phyloP scores from a whole-genome alignment of 345 rosid genomes.

The Hibiscus mutabilis region DNA sequence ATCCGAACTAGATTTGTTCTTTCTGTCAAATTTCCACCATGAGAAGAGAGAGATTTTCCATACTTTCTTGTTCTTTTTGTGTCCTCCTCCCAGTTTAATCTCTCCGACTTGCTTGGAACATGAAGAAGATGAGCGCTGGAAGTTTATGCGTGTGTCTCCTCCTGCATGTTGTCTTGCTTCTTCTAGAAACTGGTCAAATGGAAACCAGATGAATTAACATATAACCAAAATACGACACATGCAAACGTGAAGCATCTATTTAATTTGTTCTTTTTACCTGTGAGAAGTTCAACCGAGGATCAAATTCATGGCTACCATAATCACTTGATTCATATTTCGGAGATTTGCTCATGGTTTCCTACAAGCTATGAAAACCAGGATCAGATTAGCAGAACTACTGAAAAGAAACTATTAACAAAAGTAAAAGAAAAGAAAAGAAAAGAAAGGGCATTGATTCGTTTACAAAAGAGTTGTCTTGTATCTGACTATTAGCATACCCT shows the following conservation, averaged over 20 bases:
- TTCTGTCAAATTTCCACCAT: slow-evolving; percentile 47
- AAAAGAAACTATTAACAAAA: too few relatives aligned
- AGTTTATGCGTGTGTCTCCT: slow-evolving; percentile 9
- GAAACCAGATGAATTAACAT: neutral
- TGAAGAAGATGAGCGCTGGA: slow-evolving; percentile 9
- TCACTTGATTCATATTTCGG: slow-evolving; percentile 29
- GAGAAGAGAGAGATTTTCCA: slow-evolving; percentile 42
- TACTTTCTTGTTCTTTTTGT: slow-evolving; percentile 30
- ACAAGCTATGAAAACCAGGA: too few relatives aligned
- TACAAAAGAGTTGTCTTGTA: too few relatives aligned
- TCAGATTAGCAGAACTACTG: too few relatives aligned
- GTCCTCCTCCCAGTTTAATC: slow-evolving; percentile 11
- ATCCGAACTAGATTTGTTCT: slow-evolving; percentile 19
- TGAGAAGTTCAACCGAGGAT: slow-evolving; percentile 38
- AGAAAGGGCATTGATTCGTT: too few relatives aligned
- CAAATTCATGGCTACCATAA: slow-evolving; percentile 30
- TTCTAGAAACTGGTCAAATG: slow-evolving; percentile 37
- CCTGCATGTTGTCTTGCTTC: slow-evolving; percentile 44
- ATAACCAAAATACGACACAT: neutral
- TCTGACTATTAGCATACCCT: too few relatives aligned
- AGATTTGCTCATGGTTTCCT: slow-evolving; percentile 28
- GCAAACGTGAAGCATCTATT: neutral
- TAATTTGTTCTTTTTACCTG: slow-evolving; percentile 25
- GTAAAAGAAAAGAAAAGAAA: too few relatives aligned
- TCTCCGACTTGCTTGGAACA: slow-evolving; percentile 16